Conservation (phyloP, 2,329 filamentous ascomycete species). For the Aspergillus puulaauensis region DNA sequence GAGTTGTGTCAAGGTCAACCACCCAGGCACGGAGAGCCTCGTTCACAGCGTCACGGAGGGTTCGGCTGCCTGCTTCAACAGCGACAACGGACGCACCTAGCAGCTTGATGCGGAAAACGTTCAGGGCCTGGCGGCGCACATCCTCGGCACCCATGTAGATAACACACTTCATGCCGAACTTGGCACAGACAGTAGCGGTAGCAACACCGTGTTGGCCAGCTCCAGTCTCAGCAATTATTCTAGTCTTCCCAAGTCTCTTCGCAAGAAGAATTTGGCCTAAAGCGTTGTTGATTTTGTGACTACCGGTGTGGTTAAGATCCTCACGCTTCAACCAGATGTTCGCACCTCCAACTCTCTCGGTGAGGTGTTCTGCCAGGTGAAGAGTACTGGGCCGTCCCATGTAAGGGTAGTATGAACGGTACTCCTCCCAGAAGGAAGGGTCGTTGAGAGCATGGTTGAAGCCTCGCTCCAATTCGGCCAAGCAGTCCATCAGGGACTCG, state of each 20-base stretch:
- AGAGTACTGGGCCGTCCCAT: conserved; percentile 94
- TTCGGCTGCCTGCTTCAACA: conserved; percentile 85
- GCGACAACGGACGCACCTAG: conserved; percentile 90
- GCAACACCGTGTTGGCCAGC: conserved; percentile 97
- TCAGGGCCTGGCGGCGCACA: conserved; percentile 90
- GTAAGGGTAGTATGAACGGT: conserved; percentile 91
- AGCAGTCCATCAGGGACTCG: conserved; percentile 95
- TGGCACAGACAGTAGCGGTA: conserved; percentile 94
- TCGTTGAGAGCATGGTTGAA: conserved; percentile 88
- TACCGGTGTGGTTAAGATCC: conserved; percentile 95
- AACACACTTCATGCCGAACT: conserved; percentile 97
- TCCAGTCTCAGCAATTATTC: conserved; percentile 97
- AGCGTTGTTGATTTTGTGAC: conserved; percentile 99
- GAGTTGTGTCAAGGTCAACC: conserved; percentile 84
- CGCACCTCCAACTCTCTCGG: conserved; percentile 83
- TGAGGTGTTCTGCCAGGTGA: conserved; percentile 84
- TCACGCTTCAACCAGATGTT: conserved; percentile 98
- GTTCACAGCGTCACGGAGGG: conserved; percentile 85
- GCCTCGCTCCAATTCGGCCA: conserved; percentile 84
- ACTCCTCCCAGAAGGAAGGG: conserved; percentile 94
- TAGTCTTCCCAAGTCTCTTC: conserved; percentile 82
- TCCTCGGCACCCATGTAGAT: conserved; percentile 99
- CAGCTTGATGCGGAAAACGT: conserved; percentile 97
- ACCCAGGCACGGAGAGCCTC: conserved; percentile 95
- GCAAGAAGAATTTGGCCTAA: conserved; percentile 90